A percentile compares a stretch with the other conserved stretches of the same genome.
phyloP scores from a whole-genome alignment of 768 basidiomycete genomes.

The Solioccasus polychromus region DNA sequence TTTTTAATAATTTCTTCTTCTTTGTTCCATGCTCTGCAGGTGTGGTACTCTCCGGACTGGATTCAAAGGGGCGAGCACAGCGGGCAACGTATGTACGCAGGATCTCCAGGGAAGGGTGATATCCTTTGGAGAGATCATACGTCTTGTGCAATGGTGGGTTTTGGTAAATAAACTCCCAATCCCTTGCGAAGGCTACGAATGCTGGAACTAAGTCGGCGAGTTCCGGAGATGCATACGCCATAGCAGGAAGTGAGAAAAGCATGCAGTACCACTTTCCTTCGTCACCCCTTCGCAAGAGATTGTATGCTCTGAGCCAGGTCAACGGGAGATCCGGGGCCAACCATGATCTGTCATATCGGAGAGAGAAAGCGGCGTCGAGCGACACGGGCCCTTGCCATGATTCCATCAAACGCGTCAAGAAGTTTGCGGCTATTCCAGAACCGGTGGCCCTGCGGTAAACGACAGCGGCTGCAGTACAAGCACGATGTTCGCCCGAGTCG shows the following conservation, averaged over 20 bases:
- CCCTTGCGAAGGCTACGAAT: constrained; percentile 29
- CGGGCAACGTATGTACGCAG: neutral
- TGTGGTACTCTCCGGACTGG: constrained; percentile 8
- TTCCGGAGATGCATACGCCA: constrained; percentile 24
- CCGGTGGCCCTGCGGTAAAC: constrained; percentile 1
- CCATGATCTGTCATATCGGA: constrained; percentile 26
- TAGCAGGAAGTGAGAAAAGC: constrained; percentile 28
- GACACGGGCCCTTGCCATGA: neutral
- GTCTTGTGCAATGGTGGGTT: constrained; percentile 13
- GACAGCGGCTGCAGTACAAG: constrained; percentile 5
- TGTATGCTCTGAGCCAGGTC: constrained; percentile 27
- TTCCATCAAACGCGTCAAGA: constrained; percentile 8
- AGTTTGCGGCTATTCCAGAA: neutral
- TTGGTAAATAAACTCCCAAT: constrained; percentile 2
- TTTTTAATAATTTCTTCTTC: neutral
- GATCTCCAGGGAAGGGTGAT: neutral
- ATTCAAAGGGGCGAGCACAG: neutral
- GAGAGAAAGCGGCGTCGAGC: constrained; percentile 2
- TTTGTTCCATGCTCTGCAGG: neutral
- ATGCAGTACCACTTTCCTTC: constrained; percentile 16
- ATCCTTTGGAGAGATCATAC: constrained; percentile 9
- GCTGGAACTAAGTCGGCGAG: constrained; percentile 19
- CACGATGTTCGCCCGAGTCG: constrained; percentile 8
- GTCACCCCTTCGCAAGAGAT: constrained; percentile 16
- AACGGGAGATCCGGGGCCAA: constrained; percentile 16